Evolutionary conservation across 2,329 filamentous ascomycete species (phyloP).

Genomic region (Chrysoporthe puriensis): DNA sequence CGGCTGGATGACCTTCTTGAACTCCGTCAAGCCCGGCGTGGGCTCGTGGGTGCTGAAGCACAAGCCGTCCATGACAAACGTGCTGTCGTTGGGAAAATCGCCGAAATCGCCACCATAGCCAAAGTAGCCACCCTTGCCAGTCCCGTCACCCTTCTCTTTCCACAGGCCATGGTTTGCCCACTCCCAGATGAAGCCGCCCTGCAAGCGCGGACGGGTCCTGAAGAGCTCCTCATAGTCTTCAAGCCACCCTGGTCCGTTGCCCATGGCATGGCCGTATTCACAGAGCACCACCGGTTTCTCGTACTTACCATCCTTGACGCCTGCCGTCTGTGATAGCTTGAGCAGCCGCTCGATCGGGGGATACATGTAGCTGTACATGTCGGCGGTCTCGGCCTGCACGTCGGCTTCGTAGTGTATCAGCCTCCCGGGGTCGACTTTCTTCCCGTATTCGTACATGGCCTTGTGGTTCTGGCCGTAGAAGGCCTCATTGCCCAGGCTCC

Average conservation of each 20-base stretch:
- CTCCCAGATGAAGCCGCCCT: constrained; percentile 71
- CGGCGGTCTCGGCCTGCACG: constrained; percentile 58
- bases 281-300: constrained; percentile 63
- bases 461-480: constrained; percentile 72
- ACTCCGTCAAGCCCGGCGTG: constrained; percentile 59
- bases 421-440: constrained; percentile 58
- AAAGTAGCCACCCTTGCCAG: constrained; percentile 48
- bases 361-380: constrained; percentile 74
- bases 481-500: constrained; percentile 75
- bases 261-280: constrained; percentile 69
- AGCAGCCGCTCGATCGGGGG: constrained; percentile 56
- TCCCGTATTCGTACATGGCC: constrained; percentile 68
- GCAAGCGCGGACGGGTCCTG: constrained; percentile 60
- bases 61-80: constrained; percentile 66
- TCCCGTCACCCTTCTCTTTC: constrained; percentile 46
- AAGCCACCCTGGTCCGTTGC: constrained; percentile 72
- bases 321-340: constrained; percentile 47
- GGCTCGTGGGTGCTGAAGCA: constrained; percentile 57
- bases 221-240: constrained; percentile 71
- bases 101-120: constrained; percentile 67
- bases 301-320: constrained; percentile 48
- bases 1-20: constrained; percentile 62
- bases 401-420: constrained; percentile 72
- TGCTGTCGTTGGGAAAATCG: constrained; percentile 62
- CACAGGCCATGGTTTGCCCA: constrained; percentile 66